These are phyloP conservation scores for Daldinia sp. DNA, from an alignment of 2,329 filamentous ascomycete species.

Conservation along the genomic window DNA sequence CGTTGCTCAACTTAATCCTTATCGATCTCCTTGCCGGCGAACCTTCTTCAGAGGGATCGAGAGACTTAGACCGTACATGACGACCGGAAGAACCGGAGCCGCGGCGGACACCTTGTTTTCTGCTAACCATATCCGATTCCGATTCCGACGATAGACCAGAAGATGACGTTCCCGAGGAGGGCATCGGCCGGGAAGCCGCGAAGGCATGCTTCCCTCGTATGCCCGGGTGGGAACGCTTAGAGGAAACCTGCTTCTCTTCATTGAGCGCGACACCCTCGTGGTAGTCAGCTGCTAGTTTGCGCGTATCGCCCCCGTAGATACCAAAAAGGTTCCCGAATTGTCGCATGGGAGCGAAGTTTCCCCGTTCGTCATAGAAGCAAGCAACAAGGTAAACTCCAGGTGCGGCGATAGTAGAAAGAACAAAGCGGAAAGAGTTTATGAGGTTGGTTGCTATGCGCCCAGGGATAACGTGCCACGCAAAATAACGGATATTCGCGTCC, in stretches of 20 bases:
- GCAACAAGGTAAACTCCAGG: constrained; percentile 86
- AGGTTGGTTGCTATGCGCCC: constrained; percentile 78
- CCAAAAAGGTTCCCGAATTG: constrained; percentile 76
- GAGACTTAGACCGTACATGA: constrained; percentile 74
- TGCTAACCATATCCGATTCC: constrained; percentile 68
- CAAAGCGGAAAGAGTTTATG: constrained; percentile 80
- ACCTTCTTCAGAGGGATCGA: constrained; percentile 71
- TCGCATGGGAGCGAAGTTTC: constrained; percentile 80
- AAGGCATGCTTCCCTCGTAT: constrained; percentile 45
- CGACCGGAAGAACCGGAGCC: constrained; percentile 53
- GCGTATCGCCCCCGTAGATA: constrained; percentile 55
- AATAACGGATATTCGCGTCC: constrained; percentile 54
- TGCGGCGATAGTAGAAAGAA: constrained; percentile 81
- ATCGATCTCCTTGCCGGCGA: constrained; percentile 82
- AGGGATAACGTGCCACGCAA: constrained; percentile 69
- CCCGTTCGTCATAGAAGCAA: constrained; percentile 84
- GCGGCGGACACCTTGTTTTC: constrained; percentile 49
- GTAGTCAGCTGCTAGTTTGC: constrained; percentile 63
- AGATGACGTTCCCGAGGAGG: constrained; percentile 66
- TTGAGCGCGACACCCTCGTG: constrained; percentile 49
- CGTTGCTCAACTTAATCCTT: constrained; percentile 85
- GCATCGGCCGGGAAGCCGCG: constrained; percentile 43
- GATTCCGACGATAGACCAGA: constrained; percentile 79
- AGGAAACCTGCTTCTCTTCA: constrained; percentile 50
- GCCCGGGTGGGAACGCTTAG: constrained; percentile 47